Base-by-base conservation (phyloP, 768 basidiomycete genomes). In the Tricholoma hemisulphureum region DNA sequence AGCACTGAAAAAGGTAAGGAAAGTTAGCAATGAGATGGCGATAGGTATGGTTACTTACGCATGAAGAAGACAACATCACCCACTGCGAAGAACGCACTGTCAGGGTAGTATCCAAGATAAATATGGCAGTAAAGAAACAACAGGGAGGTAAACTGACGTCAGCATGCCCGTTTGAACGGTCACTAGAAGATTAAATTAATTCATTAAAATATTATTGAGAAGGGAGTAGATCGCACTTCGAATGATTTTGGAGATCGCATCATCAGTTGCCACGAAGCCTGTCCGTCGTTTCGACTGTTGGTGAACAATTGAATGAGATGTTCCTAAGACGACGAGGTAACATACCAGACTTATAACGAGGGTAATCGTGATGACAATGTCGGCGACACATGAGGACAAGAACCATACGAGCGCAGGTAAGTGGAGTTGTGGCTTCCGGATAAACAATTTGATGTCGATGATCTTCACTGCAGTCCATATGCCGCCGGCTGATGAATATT, bases 61-160 rank as follows among this genome's bases (percentile, higher is more conserved):
- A 77, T 75, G 61, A 80, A 78, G 63, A 79, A 78, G 14, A 78
- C 65, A 11, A 79, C 76, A 63, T 78, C 77, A 41, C 75, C 76
- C 43, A 79, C 63, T 0, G 78, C 76, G 55, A 74, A 79, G 46
- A 78, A 63, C 0, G 77, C 75, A n/a, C 76, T 77, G 20, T n/a
- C 7, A 14, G 13, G 21, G 37, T 6, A 53, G 20, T 10, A 53
- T 5, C 9, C 5, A 6, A 24, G 21, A 11, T 41, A 43, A 31
- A 29, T 43, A 49, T 10, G 1, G 46, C 14, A 49, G 24, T 21
- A 18, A 9, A 28, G 0, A 5, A 24, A 2, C 34, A 2, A 6
- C 6, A 14, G 20, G 9, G 13, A 11, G 23, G 6, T 6, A n/a
- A 9, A 59, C 70, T 11, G 55, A 74, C 75, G 69, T 76, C 58